Evolutionary conservation across 2,329 filamentous ascomycete genomes (phyloP), one percentile per base, ranked within the genome.

Genomic region (Acarospora socialis): DNA sequence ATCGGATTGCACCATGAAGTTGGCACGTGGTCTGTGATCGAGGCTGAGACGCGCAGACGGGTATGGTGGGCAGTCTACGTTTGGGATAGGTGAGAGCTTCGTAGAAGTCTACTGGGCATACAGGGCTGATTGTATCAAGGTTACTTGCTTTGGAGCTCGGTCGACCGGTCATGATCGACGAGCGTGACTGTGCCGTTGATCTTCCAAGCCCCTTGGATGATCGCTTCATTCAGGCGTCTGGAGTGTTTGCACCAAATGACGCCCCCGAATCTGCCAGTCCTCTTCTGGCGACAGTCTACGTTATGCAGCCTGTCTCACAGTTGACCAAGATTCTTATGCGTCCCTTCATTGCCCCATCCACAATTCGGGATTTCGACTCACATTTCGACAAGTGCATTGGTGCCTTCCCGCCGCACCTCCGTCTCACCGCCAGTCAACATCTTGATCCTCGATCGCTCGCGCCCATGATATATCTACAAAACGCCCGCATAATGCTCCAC

Each of bases 31-130:
- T 68, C 79, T 2, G 65, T 74, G 1, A 62, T 92, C 9, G 84
- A 93, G 46, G 71, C 71, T 7, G 87, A 95, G 54, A 84, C 87
- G 73, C 73, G 86, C 33, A 73, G 81, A 38, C 69, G 86, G 34
- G 72, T 90, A 2, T 98, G 87, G 87, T 98, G 90, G 84, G 74
- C 81, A 9, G 72, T 93, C 35, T 95, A 95, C 55, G 73, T 83
- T 26, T 74, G 86, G 59, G 90, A 98, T 57, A 73, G 84, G 73
- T 76, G 51, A 49, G 62, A 50, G 6, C 18, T 33, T 21, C 21
- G 26, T 18, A 16, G 19, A 28, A 30, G 15, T 13, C 36, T 12
- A 38, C 29, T 23, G 24, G 9, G 12, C 24, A 26, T 16, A 34
- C 14, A 21, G 22, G 23, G 39, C 51, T 59, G 32, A 55, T 42